Base-by-base conservation (phyloP, 2,329 filamentous ascomycete genomes). In the Aspergillus fumigatiaffinis region DNA sequence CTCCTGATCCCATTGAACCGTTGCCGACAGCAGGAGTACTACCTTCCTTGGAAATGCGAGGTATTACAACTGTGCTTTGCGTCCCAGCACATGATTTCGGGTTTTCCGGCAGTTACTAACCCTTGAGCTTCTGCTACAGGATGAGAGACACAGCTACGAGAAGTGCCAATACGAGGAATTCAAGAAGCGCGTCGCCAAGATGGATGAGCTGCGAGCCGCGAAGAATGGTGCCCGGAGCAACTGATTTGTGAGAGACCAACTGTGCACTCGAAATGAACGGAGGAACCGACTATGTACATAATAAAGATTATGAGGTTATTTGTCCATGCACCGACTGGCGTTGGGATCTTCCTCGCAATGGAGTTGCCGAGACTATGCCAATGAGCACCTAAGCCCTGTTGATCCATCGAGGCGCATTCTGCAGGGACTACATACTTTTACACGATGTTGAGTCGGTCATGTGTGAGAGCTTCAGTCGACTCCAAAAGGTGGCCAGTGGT, bases 131-230 rank as follows among this genome's bases (percentile, higher is more conserved):
- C 28, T n/a, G 28, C 38, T 52, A 59, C 35, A 97, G 94, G 87
- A 92, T 76, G 94, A 99, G 83, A 84, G 94, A 81, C 94, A 99
- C 80, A 89, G 87, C 72, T 99, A 99, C 83, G 94, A 99, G 76
- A 97, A 97, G 78, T 99, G 94, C 85, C 94, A 99, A 73, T 99
- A 99, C 79, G 90, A 90, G 64, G 94, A 97, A 76, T 99, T 99
- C 84, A 96, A 96, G 87, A 91, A 93, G 84, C 87, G 94, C 58
- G 94, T 99, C 64, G 91, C 89, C 72, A 97, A 96, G 87, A 99
- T 99, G 94, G 87, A 97, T 70, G 92, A 99, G 82, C 79, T 99
- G 72, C 85, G 92, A 73, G 92, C 86, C 66, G 87, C 90, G 59
- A 96, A 95, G 84, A 86, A 80, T 58, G 92, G 91, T 60, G 87